These are phyloP conservation scores for Phlegmacium glaucopus DNA, from an alignment of 768 basidiomycete genomes.

Conservation along the genomic window DNA sequence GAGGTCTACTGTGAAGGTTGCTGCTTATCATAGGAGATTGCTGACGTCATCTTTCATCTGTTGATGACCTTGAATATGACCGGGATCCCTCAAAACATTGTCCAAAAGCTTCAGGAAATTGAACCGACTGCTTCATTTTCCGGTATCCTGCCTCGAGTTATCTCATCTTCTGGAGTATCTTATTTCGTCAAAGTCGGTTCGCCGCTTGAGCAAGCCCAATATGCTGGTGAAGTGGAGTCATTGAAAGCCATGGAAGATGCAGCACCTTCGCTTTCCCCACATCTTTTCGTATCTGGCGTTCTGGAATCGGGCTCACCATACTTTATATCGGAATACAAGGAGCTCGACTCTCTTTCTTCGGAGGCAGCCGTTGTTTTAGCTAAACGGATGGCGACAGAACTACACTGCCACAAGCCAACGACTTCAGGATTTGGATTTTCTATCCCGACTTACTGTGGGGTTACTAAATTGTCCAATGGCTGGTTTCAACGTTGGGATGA, in stretches of 20 bases:
- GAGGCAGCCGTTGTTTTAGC: constrained; percentile 50
- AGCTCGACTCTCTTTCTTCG: constrained; percentile 44
- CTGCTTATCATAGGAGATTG: not conserved
- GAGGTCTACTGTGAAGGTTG: not conserved
- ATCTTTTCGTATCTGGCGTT: constrained; percentile 47
- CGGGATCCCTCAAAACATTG: constrained; percentile 29
- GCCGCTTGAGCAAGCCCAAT: constrained; percentile 57
- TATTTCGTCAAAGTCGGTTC: constrained; percentile 67
- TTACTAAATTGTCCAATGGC: constrained; percentile 66
- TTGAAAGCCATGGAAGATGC: constrained; percentile 58
- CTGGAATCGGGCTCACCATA: constrained; percentile 44
- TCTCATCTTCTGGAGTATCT: constrained; percentile 50
- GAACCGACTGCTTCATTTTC: constrained; percentile 51
- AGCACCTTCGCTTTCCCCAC: constrained; percentile 67
- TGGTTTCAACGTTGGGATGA: constrained; percentile 72
- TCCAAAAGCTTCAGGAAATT: constrained; percentile 41
- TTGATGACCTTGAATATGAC: constrained; percentile 7
- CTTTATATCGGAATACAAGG: constrained; percentile 75
- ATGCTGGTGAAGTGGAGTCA: constrained; percentile 64
- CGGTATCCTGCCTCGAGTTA: constrained; percentile 41
- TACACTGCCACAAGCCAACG: constrained; percentile 52
- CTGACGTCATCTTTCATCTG: not conserved
- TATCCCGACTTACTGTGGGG: constrained; percentile 76
- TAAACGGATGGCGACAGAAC: constrained; percentile 59
- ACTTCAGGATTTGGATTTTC: constrained; percentile 62